Percentiles rank a stretch among this genome's conserved stretches.
Conservation (phyloP, 352 stramenopile species). For the Peronospora farinosa region DNA sequence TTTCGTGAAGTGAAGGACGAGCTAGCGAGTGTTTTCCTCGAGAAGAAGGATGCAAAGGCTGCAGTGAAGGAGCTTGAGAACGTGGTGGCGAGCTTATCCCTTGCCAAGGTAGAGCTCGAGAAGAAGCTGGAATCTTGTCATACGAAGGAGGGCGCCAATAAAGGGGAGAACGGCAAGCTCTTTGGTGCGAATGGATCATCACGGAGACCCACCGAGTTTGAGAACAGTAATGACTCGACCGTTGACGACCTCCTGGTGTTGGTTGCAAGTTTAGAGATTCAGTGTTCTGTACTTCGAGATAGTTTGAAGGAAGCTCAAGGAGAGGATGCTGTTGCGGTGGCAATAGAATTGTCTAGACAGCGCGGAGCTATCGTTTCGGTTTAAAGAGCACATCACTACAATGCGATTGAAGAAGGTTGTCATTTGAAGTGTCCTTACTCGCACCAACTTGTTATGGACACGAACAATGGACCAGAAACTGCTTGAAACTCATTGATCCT, state of each 20-base stretch:
- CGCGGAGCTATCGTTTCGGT: constrained; percentile 31
- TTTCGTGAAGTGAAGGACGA: constrained; percentile 51
- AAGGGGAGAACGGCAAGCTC: constrained; percentile 11
- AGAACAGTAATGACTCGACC: constrained; percentile 22
- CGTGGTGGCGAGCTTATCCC: constrained; percentile 45
- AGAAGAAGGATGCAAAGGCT: constrained; percentile 49
- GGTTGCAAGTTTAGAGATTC: constrained; percentile 64
- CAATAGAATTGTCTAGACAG: constrained; percentile 26
- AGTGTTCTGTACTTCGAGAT: constrained; percentile 53
- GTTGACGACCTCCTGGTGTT: constrained; percentile 55
- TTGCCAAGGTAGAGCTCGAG: constrained; percentile 49
- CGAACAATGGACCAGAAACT: neutral
- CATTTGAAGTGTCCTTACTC: neutral
- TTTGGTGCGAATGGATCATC: constrained; percentile 11
- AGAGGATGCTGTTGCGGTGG: constrained; percentile 34
- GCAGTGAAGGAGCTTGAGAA: constrained; percentile 51
- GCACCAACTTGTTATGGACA: constrained; percentile 4
- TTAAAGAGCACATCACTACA: constrained; percentile 11
- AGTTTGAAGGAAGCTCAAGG: constrained; percentile 35
- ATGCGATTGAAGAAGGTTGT: constrained; percentile 5
- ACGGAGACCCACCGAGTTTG: constrained; percentile 7
- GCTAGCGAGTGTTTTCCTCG: constrained; percentile 43
- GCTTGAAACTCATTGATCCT: constrained; percentile 18
- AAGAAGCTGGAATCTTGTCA: constrained; percentile 25
- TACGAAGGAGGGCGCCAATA: neutral